phyloP scores from a whole-genome alignment of 2,329 filamentous ascomycete genomes.

The Aspergillus ochraceoroseus region DNA sequence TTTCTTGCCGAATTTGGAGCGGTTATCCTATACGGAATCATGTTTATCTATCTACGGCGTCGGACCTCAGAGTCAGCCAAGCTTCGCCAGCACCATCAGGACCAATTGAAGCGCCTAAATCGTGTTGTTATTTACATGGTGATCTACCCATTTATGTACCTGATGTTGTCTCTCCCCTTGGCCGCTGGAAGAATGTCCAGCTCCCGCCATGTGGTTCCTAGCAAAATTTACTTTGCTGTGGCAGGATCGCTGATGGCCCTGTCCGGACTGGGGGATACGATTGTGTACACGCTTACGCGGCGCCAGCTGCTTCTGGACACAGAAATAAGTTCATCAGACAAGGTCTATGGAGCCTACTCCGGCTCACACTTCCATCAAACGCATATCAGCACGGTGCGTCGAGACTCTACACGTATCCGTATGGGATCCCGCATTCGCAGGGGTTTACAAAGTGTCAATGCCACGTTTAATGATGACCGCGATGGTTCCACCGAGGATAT shows the following conservation, averaged over 20 bases:
- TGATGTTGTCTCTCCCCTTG: slow-evolving; percentile 58
- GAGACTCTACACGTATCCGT: slow-evolving; percentile 16
- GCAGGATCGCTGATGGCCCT: slow-evolving; percentile 53
- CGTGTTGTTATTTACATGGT: slow-evolving; percentile 45
- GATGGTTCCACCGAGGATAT: slow-evolving; percentile 46
- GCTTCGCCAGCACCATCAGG: slow-evolving; percentile 31
- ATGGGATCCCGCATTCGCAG: slow-evolving; percentile 21
- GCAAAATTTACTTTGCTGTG: slow-evolving; percentile 46
- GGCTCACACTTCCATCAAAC: slow-evolving; percentile 28
- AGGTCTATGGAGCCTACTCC: slow-evolving; percentile 26
- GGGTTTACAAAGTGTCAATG: slow-evolving; percentile 20
- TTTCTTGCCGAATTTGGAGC: slow-evolving; percentile 52
- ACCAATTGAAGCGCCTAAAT: slow-evolving; percentile 34
- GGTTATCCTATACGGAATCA: slow-evolving; percentile 46
- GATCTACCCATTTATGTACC: slow-evolving; percentile 50
- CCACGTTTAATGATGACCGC: slow-evolving; percentile 23
- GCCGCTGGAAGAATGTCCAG: slow-evolving; percentile 46
- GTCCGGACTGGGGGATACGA: slow-evolving; percentile 55
- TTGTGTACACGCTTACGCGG: slow-evolving; percentile 54
- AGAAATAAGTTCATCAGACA: slow-evolving; percentile 33
- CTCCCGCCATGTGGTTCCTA: slow-evolving; percentile 30
- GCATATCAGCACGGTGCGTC: slow-evolving; percentile 21
- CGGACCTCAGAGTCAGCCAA: slow-evolving; percentile 38
- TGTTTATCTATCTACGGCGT: slow-evolving; percentile 47
- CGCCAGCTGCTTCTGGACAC: slow-evolving; percentile 51